These are phyloP conservation scores for Choiromyces venosus DNA, from an alignment of 495 filamentous ascomycete genomes.

Conservation along the genomic window DNA sequence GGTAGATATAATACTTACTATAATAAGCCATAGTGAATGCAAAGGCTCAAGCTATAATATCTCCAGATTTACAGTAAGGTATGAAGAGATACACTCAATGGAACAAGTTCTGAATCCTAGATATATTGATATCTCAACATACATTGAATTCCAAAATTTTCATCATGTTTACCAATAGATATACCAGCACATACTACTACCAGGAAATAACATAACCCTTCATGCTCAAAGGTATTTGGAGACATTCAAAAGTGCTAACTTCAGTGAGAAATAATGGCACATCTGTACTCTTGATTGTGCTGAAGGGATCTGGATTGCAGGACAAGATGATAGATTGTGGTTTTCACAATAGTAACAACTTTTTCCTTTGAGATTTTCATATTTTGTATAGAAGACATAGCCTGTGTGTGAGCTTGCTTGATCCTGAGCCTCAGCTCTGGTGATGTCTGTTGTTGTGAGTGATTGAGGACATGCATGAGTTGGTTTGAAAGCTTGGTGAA, in stretches of 20 bases:
- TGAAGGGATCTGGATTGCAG: conserved; percentile 13
- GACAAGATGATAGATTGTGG: conserved; percentile 24
- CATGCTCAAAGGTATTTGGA: conserved; percentile 15
- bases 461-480: too few relatives aligned
- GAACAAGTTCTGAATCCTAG: conserved; percentile 1
- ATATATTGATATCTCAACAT: conserved; percentile 17
- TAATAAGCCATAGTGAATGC: conserved; percentile 9
- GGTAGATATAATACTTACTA: conserved; percentile 22
- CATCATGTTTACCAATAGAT: conserved; percentile 15
- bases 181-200: conserved; percentile 29
- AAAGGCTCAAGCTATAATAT: conserved; percentile 17
- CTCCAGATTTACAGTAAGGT: conserved; percentile 6
- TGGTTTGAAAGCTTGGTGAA: too few relatives aligned
- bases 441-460: too few relatives aligned
- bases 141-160: conserved; percentile 16
- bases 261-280: conserved; percentile 11
- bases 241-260: background rate
- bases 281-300: conserved; percentile 28
- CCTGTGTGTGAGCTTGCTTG: background rate
- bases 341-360: background rate
- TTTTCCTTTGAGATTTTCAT: background rate
- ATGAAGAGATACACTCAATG: conserved; percentile 13
- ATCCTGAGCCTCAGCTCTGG: background rate
- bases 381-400: background rate
- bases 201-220: conserved; percentile 32